phyloP scores from a whole-genome alignment of 768 basidiomycete genomes.

The Albatrellus ellisii region DNA sequence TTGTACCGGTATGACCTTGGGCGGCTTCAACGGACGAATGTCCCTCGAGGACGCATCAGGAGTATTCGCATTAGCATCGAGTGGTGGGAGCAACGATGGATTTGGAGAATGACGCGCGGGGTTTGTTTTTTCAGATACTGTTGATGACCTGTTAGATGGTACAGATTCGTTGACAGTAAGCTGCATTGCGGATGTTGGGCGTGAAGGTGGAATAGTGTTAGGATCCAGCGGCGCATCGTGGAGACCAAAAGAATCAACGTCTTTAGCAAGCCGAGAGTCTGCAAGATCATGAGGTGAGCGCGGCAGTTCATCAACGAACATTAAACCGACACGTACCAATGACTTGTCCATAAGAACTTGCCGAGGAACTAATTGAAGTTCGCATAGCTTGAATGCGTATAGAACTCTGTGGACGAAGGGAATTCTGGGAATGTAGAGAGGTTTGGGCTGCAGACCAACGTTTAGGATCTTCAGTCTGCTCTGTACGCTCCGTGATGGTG shows the following conservation, averaged over 20 bases:
- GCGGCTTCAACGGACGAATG: constrained; percentile 13
- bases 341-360: constrained; percentile 48
- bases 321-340: constrained; percentile 31
- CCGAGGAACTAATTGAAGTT: constrained; percentile 22
- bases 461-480: constrained; percentile 8
- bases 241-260: constrained; percentile 2
- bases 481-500: constrained; percentile 13
- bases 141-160: constrained; percentile 25
- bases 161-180: constrained; percentile 2
- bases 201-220: constrained; percentile 49
- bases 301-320: background rate
- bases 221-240: constrained; percentile 26
- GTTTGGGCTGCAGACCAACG: constrained; percentile 6
- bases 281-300: background rate
- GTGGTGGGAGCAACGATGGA: too few species aligned
- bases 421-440: background rate
- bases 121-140: too few species aligned
- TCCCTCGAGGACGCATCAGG: constrained; percentile 38
- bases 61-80: constrained; percentile 41
- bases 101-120: too few species aligned
- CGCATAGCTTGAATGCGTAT: too few species aligned
- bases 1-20: constrained; percentile 9
- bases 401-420: constrained; percentile 2
- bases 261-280: constrained; percentile 11
- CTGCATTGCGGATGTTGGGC: constrained; percentile 52